Evolutionary conservation across 2,329 filamentous ascomycete species (phyloP).

Genomic region (Paramyrothecium roridum): DNA sequence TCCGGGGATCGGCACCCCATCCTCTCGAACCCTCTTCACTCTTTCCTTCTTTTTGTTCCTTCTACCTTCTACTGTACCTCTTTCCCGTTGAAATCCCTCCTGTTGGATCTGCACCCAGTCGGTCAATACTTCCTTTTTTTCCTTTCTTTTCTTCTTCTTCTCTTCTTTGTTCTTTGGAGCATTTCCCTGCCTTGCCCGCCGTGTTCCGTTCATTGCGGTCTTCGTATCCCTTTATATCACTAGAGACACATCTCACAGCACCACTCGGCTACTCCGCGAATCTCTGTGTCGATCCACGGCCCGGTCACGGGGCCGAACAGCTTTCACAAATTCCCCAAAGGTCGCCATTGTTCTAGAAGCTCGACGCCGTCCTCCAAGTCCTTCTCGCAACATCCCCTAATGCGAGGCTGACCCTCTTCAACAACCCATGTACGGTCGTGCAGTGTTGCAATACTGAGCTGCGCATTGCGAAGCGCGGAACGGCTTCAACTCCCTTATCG

Average conservation of each 20-base stretch:
- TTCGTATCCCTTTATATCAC: background rate
- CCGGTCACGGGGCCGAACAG: slow-evolving; percentile 1
- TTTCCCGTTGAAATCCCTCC: background rate
- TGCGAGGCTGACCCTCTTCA: background rate
- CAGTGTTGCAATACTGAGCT: background rate
- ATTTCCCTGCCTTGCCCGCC: background rate
- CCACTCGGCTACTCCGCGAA: too few relatives aligned
- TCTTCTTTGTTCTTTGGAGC: background rate
- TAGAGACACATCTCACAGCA: too few relatives aligned
- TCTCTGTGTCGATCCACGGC: slow-evolving; percentile 1
- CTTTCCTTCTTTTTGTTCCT: background rate
- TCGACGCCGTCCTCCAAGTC: background rate
- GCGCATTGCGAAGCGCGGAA: background rate
- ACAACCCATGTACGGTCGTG: background rate
- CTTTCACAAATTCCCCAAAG: background rate
- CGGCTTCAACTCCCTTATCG: background rate
- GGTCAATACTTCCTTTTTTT: background rate
- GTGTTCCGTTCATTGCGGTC: background rate
- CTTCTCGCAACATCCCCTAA: background rate
- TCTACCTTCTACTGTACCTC: background rate
- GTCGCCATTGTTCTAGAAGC: slow-evolving; percentile 1
- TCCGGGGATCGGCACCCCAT: background rate
- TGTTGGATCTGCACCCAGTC: background rate
- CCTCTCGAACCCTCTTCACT: background rate
- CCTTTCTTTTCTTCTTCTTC: background rate